Evolutionary conservation across 2,329 filamentous ascomycete species (phyloP).

Genomic region (Xylaria sp.): DNA sequence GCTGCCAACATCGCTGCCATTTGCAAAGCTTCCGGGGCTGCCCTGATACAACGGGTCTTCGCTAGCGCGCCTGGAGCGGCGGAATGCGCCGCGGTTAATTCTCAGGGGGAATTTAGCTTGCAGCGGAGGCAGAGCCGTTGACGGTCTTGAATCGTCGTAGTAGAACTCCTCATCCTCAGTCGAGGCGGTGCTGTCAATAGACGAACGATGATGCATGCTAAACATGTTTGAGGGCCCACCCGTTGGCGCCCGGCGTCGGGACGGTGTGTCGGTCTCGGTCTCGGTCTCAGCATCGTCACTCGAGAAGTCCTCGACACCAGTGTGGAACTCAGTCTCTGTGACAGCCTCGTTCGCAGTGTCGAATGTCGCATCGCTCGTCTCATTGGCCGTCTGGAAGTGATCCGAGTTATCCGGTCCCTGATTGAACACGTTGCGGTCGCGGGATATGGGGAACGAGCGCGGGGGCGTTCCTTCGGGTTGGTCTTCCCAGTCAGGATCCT

Average conservation of each 20-base stretch:
- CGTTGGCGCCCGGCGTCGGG: slow-evolving; percentile 34
- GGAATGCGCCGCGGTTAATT: slow-evolving; percentile 57
- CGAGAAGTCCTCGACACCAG: slow-evolving; percentile 72
- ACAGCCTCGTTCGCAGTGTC: slow-evolving; percentile 70
- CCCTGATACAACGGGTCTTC: slow-evolving; percentile 54
- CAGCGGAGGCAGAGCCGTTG: slow-evolving; percentile 52
- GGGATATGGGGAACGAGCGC: slow-evolving; percentile 29
- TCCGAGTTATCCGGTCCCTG: slow-evolving; percentile 51
- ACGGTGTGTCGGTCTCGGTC: slow-evolving; percentile 74
- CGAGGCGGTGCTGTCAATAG: slow-evolving; percentile 82
- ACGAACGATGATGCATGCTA: slow-evolving; percentile 41
- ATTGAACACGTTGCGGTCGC: slow-evolving; percentile 27
- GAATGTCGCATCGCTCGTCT: slow-evolving; percentile 61
- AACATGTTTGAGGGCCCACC: slow-evolving; percentile 22
- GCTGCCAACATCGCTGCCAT: slow-evolving; percentile 42
- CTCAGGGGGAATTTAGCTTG: slow-evolving; percentile 67
- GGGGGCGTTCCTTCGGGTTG: slow-evolving; percentile 55
- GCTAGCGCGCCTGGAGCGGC: slow-evolving; percentile 56
- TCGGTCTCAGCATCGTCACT: slow-evolving; percentile 63
- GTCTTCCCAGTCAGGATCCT: slow-evolving; percentile 90
- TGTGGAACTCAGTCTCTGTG: slow-evolving; percentile 92
- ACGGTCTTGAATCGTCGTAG: slow-evolving; percentile 54
- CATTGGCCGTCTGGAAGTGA: slow-evolving; percentile 75
- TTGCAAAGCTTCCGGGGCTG: slow-evolving; percentile 54
- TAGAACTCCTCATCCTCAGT: slow-evolving; percentile 67